Conservation (phyloP, 768 basidiomycete genomes). For the Tylopilus plumbeoviolaceoides region DNA sequence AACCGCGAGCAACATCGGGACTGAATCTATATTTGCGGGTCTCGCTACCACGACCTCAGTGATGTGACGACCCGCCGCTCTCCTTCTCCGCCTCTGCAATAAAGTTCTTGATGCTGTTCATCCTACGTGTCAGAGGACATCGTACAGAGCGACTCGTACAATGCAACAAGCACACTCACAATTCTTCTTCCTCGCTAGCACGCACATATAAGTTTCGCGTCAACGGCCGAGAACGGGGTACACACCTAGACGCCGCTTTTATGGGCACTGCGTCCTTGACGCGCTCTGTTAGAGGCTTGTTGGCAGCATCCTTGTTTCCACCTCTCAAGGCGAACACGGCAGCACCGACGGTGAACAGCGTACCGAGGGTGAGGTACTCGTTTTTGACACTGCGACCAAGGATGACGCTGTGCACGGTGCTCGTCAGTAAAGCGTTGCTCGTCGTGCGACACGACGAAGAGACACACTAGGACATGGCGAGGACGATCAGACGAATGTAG, state of each 20-base stretch:
- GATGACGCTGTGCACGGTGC: slow-evolving; percentile 49
- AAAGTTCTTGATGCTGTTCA: slow-evolving; percentile 72
- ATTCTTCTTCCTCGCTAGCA: slow-evolving; percentile 75
- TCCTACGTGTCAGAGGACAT: slow-evolving; percentile 42
- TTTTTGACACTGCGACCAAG: slow-evolving; percentile 77
- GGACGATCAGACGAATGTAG: neutral
- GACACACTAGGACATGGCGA: slow-evolving; percentile 45
- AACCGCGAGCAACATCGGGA: neutral
- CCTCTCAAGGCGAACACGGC: slow-evolving; percentile 53
- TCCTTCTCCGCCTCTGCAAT: slow-evolving; percentile 82
- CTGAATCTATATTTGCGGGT: slow-evolving; percentile 9
- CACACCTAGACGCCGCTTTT: slow-evolving; percentile 66
- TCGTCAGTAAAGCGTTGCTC: slow-evolving; percentile 4
- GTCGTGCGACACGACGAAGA: neutral
- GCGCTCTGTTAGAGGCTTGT: slow-evolving; percentile 45
- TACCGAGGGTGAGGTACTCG: slow-evolving; percentile 73
- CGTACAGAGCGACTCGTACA: slow-evolving; percentile 23
- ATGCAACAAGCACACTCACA: slow-evolving; percentile 48
- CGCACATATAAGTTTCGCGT: slow-evolving; percentile 4
- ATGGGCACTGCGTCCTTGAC: slow-evolving; percentile 64
- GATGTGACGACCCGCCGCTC: slow-evolving; percentile 39
- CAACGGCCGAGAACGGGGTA: slow-evolving; percentile 10
- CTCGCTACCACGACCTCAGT: slow-evolving; percentile 18
- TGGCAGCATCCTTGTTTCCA: slow-evolving; percentile 45
- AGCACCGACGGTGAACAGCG: slow-evolving; percentile 55